Evolutionary conservation across 2,329 filamentous ascomycete genomes (phyloP).

Genomic region (Ophiosphaerella korrae): DNA sequence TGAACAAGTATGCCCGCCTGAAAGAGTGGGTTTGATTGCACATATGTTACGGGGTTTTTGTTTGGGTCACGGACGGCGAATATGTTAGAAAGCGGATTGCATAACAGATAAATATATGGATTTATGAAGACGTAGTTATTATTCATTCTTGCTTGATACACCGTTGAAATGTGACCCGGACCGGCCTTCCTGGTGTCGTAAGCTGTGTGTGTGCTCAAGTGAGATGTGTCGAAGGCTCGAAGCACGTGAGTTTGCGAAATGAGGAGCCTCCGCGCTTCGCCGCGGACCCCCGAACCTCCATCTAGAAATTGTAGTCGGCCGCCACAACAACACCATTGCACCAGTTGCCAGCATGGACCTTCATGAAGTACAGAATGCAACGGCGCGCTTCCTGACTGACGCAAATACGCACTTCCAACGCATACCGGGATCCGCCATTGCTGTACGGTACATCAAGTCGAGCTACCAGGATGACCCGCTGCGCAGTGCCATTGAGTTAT

Average conservation of each 20-base stretch:
- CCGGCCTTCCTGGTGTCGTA: too few relatives aligned
- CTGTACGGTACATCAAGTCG: constrained; percentile 93
- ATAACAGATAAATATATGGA: constrained; percentile 41
- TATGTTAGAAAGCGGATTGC: constrained; percentile 46
- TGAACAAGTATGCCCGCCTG: constrained; percentile 26
- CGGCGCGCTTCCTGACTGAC: constrained; percentile 60
- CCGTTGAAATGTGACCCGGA: too few relatives aligned
- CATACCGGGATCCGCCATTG: constrained; percentile 89
- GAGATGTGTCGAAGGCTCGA: neutral
- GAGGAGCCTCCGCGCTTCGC: constrained; percentile 26
- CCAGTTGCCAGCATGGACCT: constrained; percentile 56
- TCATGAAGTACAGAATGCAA: constrained; percentile 59
- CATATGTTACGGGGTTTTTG: constrained; percentile 42
- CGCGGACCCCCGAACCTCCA: constrained; percentile 24
- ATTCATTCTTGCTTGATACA: neutral
- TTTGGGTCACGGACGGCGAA: constrained; percentile 40
- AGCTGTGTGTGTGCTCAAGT: too few relatives aligned
- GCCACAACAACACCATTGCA: constrained; percentile 1
- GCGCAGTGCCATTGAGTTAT: constrained; percentile 88
- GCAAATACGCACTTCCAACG: constrained; percentile 76
- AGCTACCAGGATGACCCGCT: constrained; percentile 98
- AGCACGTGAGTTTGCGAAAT: constrained; percentile 19
- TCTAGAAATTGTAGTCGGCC: constrained; percentile 1
- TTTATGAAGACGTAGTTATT: constrained; percentile 16
- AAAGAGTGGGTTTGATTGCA: constrained; percentile 35